Percentiles rank a stretch among this genome's conserved stretches.
These are phyloP conservation scores for Misopates orontium DNA, from an alignment of 257 asterid genomes.

Conservation along the genomic window DNA sequence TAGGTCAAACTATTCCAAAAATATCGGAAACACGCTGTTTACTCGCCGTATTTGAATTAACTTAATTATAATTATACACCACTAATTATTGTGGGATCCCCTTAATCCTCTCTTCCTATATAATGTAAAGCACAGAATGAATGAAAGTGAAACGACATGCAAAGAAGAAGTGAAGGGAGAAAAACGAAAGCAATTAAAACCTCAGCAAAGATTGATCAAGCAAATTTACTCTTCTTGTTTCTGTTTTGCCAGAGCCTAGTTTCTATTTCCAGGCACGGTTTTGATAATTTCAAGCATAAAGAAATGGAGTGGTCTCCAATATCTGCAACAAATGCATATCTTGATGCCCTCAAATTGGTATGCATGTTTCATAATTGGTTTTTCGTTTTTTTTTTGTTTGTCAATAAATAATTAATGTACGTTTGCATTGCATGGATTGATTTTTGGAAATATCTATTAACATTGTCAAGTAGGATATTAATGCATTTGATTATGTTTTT, in stretches of 20 bases:
- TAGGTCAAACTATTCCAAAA: constrained; percentile 11
- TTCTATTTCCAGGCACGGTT: constrained; percentile 14
- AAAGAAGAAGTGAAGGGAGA: neutral
- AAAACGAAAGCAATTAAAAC: constrained; percentile 19
- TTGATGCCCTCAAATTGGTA: constrained; percentile 66
- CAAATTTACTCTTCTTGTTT: neutral
- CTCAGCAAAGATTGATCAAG: constrained; percentile 24
- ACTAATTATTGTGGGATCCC: constrained; percentile 33
- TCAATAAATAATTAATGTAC: too few species aligned
- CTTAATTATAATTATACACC: constrained; percentile 27
- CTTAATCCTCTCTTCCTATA: constrained; percentile 35
- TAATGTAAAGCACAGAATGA: neutral
- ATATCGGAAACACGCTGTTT: constrained; percentile 27
- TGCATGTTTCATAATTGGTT: neutral
- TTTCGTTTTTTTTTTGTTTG: neutral
- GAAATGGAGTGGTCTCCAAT: constrained; percentile 62
- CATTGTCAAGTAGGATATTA: neutral
- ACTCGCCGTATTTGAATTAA: constrained; percentile 13
- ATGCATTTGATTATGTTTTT: neutral
- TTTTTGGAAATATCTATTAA: neutral
- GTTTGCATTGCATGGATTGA: neutral
- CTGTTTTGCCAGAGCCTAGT: constrained; percentile 8
- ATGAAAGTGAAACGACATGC: neutral
- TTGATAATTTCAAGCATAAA: constrained; percentile 4
- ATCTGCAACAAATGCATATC: constrained; percentile 63